These are phyloP conservation scores for Achaetomium macrosporum DNA, from an alignment of 2,329 filamentous ascomycete genomes.

Conservation along the genomic window DNA sequence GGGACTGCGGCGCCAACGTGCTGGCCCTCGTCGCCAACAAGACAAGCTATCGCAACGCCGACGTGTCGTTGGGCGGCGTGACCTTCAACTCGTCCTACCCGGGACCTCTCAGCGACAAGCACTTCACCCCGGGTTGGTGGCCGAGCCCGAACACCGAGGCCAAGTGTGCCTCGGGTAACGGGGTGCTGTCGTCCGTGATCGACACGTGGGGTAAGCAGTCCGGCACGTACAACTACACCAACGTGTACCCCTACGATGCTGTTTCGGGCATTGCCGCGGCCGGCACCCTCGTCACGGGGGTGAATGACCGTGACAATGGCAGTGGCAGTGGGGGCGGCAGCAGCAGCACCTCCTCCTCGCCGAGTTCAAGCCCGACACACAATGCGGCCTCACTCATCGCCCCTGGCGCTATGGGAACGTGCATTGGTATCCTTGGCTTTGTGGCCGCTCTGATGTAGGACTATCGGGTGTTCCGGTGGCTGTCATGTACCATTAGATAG, in stretches of 20 bases:
- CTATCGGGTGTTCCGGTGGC: neutral
- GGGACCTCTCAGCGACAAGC: slow-evolving; percentile 6
- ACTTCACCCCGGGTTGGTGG: slow-evolving; percentile 27
- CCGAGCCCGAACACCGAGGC: slow-evolving; percentile 16
- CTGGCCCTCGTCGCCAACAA: slow-evolving; percentile 53
- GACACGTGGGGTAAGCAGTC: slow-evolving; percentile 12
- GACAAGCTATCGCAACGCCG: slow-evolving; percentile 48
- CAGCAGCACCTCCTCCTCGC: neutral
- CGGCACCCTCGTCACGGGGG: slow-evolving; percentile 5
- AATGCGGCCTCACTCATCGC: neutral
- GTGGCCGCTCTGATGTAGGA: neutral
- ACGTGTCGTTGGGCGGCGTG: slow-evolving; percentile 6
- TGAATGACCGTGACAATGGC: slow-evolving; percentile 4
- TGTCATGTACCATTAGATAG: neutral
- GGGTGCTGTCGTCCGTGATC: slow-evolving; percentile 14
- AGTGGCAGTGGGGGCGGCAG: neutral
- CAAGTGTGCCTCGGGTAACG: slow-evolving; percentile 14
- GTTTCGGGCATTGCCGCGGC: slow-evolving; percentile 37
- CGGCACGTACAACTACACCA: slow-evolving; percentile 19
- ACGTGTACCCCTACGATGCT: slow-evolving; percentile 38
- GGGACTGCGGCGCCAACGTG: slow-evolving; percentile 68
- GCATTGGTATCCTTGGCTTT: neutral
- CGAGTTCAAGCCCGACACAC: neutral
- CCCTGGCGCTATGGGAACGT: neutral
- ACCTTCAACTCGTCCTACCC: slow-evolving; percentile 17